Evolutionary conservation across 2,329 filamentous ascomycete genomes (phyloP), one percentile per base, ranked within the genome.

Genomic region (Phaeosphaeria sp.): DNA sequence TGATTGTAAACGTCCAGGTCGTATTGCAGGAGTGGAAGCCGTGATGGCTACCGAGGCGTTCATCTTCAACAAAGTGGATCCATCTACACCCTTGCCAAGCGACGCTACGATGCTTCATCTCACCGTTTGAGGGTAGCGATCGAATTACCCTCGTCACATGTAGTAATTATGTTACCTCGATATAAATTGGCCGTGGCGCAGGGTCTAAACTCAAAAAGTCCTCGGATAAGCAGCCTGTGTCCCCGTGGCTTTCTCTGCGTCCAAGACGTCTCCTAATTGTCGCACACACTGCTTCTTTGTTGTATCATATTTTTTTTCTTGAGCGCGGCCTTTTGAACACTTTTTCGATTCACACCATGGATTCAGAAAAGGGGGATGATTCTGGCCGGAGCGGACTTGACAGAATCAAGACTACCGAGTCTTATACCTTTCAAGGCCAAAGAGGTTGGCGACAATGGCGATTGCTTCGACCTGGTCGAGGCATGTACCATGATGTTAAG

Each of bases 401-500:
- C 33, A 68, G 58, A 46, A 56, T 58, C 20, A 57, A 72, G 22
- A 72, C 67, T 3, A 65, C 52, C 10, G 66, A 69, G 61, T 67
- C 69, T 2, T 72, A 74, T 51, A 72, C 64, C 6, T 80, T 78
- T 51, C 74, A 80, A 25, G 64, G 69, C 17, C 64, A 72, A 49
- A 66, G 56, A 53, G 77, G 80, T 61, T 81, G 80, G 80, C 74
- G 77, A 48, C 66, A 66, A 56, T 77, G 77, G 66, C 75, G 80
- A 9, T 61, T 77, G 18, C 61, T 84, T 5, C 77, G 76, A 30
- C 82, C 82, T 7, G 78, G 80, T 46, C 75, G 80, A 21, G 84
- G 83, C 56, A 86, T 86, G 79, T 84, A 83, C 63, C 79, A 83
- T 65, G 84, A 86, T 68, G 73, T 86, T 27, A 77, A 79, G 56